phyloP scores from a whole-genome alignment of 257 asterid genomes.

The Penstemon barbatus region DNA sequence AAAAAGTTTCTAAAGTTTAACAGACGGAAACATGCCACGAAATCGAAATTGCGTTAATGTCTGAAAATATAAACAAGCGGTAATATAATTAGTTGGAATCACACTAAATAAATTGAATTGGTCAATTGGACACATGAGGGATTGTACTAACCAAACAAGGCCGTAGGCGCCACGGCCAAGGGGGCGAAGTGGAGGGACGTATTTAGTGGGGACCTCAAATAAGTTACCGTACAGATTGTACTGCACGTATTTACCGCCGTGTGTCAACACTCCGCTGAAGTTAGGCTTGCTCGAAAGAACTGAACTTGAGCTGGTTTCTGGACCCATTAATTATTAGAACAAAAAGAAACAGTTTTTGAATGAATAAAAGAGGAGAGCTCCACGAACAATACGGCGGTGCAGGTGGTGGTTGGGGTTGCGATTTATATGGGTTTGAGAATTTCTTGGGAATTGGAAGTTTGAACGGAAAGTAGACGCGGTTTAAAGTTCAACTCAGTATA shows the following conservation, averaged over 20 bases:
- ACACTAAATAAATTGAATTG: not conserved
- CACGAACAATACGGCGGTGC: constrained; percentile 25
- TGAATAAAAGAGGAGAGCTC: not conserved
- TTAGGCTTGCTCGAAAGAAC: constrained; percentile 32
- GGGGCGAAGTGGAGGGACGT: constrained; percentile 83
- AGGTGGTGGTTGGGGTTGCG: constrained; percentile 10
- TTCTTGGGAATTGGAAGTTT: constrained; percentile 31
- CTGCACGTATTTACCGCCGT: constrained; percentile 69
- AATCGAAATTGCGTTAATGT: not conserved
- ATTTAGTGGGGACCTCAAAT: constrained; percentile 67
- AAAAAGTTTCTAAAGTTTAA: not conserved
- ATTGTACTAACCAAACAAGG: constrained; percentile 65
- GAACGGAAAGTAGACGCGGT: constrained; percentile 26
- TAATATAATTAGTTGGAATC: not conserved
- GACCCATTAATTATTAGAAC: constrained; percentile 35
- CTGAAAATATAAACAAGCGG: not conserved
- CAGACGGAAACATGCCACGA: not conserved
- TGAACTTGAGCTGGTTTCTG: constrained; percentile 34
- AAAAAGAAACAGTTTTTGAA: constrained; percentile 1
- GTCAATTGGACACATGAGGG: not conserved
- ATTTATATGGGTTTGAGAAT: constrained; percentile 16
- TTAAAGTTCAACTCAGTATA: constrained; percentile 11
- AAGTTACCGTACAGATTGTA: constrained; percentile 74
- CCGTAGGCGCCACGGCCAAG: constrained; percentile 94
- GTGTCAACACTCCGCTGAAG: constrained; percentile 52